Base-by-base conservation (phyloP, 257 asterid genomes). In the Eustoma russellianum region DNA sequence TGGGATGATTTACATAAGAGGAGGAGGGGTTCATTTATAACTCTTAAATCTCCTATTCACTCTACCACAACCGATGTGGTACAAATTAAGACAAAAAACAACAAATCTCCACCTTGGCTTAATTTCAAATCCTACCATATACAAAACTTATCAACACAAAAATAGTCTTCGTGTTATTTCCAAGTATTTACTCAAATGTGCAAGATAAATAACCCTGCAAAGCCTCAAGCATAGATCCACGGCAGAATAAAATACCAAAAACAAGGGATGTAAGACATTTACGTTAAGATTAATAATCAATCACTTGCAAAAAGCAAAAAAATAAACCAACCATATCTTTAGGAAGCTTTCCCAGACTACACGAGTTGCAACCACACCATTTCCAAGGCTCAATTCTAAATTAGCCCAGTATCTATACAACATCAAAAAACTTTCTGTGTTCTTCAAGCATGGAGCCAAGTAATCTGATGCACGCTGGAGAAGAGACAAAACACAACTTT, bases 281-380 rank as follows among this genome's bases (percentile, higher is more conserved):
- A 38, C 43, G 43, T 38, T 53, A 50, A 60, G 48, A 71, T 19
- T 41, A 62, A 58, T 38, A 38, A 45, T 45, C 53, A 60, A 17
- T 12, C 45, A 47, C 43, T 28, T 38, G 43, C 46, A 43, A 44
- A 30, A 6, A 62, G 50, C 24, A 38, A 51, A 28, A 53, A 8
- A 45, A 59, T 8, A 33, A 38, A 45, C 5, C 5, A 19, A 92
- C 98, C 98, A 70, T 55, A 64, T 67, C 59, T 92, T 88, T 56
- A 92, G 88, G 68, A 92, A 74, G 84, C 79, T 78, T 73, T 92
- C 97, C 97, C 98, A 92, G 60, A 88, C 95, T 68, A 91, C 80
- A 76, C 91, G 95, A 52, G 97, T 94, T 58, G 95, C 94, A 71
- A 52, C 69, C 69, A 71, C 50, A 79, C 85, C 90, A 60, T 83